Evolutionary conservation across 1,284 basidiomycete genomes (phyloP), one percentile per base, ranked within the genome.

Genomic region (Melanopsichium pennsylvanicum): DNA sequence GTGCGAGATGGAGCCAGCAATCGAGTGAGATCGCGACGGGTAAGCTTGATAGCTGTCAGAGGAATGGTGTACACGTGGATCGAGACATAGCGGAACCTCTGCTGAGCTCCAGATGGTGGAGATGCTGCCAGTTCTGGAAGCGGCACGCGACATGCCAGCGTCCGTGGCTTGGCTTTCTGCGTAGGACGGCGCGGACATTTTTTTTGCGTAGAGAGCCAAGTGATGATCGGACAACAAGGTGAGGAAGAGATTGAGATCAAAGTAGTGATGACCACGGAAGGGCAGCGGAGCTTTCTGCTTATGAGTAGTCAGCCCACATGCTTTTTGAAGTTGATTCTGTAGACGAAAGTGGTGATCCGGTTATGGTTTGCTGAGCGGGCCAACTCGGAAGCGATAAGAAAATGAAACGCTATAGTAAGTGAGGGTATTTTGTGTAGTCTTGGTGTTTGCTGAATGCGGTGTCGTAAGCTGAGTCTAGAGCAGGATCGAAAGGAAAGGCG

Each of bases 81-180:
- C 74, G n/a, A 76, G 61, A 39, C 72, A 72, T 27, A 76, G 45
- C 2, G 74, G 74, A 0, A 75, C 58, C 7, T 76, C 74, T 31
- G 74, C 74, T 6, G 74, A 76, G 58, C 67, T 73, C 74, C 74
- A 75, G 2, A 75, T 18, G 5, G 70, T 73, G 1, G 70, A 67
- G 33, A 76, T 68, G 50, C 71, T 72, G 25, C 56, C 70, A 11
- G 66, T 49, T 33, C 66, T 51, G 8, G 66, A 69, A 15, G 49
- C 49, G 2, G 52, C 36, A 4, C 66, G 34, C 11, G 58, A 54
- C 50, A 68, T 42, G 45, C 35, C 46, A 26, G 52, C 43, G 25
- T 66, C 50, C 31, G 38, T 41, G 2, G 52, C 49, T 6, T 64
- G 61, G 32, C 43, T 43, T 34, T 57, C 60, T 18, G 49, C 43